Evolutionary conservation across 768 basidiomycete genomes (phyloP), one percentile per base, ranked within the genome.

Genomic region (Mycena albidolilacea): DNA sequence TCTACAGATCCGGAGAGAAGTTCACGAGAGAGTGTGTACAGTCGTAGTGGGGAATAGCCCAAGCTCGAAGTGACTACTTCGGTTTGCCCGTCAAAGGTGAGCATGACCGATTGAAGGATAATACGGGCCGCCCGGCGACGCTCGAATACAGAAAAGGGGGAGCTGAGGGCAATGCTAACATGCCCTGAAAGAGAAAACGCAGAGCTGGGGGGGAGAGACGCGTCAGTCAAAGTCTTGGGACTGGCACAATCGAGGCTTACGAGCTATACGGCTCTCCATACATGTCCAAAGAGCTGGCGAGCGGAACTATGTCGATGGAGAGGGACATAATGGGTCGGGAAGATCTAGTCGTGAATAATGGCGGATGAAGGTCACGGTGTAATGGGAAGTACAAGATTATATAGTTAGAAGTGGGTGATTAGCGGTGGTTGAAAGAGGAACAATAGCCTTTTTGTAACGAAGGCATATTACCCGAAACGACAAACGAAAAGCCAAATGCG

Each of bases 141-240:
- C 71, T 88, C 87, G 73, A 93, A 91, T 35, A 92, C 78, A 12
- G 89, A 89, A 64, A 81, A 85, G 2, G 91, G 83, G 0, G 93
- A 86, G 4, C 89, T 84, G 41, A 97, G 76, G 0, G 90, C 86
- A 65, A 97, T 83, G 30, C 90, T 84, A 23, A 97, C 84, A 79
- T 96, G 89, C 4, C 96, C 97, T 10, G 95, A 93, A 57, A 98
- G 87, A 11, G 97, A 97, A 81, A 96, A 97, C 2, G 91, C 91
- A 69, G 93, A 92, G 70, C 96, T 98, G 76, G 30, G 30, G 30
- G 30, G 7, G 55, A 4, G 35, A 52, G 21, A 37, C 37, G 48
- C 37, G 63, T 64, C 12, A 70, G 30, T 50, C 38, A 46, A 67
- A 50, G 43, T 17, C 11, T 41, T 50, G 19, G 19, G 35, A 43